A percentile compares a stretch with the other conserved stretches of the same genome.
These are phyloP conservation scores for Trichoderma oligosporum DNA, from an alignment of 2,329 filamentous ascomycete species.

Conservation along the genomic window DNA sequence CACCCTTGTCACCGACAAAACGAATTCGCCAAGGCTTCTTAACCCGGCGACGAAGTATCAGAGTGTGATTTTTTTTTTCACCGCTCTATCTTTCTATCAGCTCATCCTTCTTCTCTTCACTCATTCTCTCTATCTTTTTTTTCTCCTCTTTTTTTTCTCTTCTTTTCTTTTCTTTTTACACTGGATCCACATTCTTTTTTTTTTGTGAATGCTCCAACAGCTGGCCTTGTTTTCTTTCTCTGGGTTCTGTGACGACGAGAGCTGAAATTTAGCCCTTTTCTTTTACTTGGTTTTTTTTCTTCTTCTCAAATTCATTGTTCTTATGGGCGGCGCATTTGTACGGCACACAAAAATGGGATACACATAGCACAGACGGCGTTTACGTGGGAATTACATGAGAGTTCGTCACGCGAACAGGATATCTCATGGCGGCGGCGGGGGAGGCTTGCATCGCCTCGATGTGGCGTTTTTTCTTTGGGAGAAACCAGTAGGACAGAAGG, in stretches of 20 bases:
- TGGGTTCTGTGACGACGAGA: slow-evolving; percentile 10
- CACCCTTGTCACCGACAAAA: slow-evolving; percentile 30
- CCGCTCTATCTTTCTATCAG: not conserved
- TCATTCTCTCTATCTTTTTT: not conserved
- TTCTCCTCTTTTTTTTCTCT: not conserved
- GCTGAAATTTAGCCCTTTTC: slow-evolving; percentile 1
- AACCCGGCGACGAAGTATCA: slow-evolving; percentile 41
- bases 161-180: not conserved
- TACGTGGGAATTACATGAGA: slow-evolving; percentile 15
- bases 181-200: slow-evolving; percentile 14
- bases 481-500: not conserved
- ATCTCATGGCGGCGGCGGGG: too few species aligned
- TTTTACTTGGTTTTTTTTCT: not conserved
- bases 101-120: not conserved
- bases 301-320: not conserved
- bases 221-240: slow-evolving; percentile 13
- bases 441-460: slow-evolving; percentile 5
- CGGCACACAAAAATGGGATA: slow-evolving; percentile 13
- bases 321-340: slow-evolving; percentile 13
- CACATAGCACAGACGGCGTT: slow-evolving; percentile 14
- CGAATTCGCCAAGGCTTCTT: slow-evolving; percentile 36
- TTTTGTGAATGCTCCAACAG: slow-evolving; percentile 10
- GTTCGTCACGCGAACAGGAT: slow-evolving; percentile 9
- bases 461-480: slow-evolving; percentile 13
- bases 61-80: slow-evolving; percentile 26